Evolutionary conservation across 495 filamentous ascomycete genomes (phyloP), one percentile per base, ranked within the genome.

Genomic region (Neurospora sp.): DNA sequence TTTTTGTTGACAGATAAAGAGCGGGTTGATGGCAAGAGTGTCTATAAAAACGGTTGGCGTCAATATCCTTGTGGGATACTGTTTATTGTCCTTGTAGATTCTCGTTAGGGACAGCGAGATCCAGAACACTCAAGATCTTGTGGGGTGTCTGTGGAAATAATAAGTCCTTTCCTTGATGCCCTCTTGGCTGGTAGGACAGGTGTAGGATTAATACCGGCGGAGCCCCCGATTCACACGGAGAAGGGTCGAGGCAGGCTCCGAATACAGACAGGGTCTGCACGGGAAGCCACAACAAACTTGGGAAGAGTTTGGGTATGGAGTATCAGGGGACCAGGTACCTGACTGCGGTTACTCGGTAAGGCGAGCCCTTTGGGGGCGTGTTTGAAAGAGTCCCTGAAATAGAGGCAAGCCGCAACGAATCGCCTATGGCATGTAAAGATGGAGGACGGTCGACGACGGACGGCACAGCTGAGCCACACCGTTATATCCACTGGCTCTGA

Each of bases 171-270:
- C 78, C 79, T 78, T 79, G 82, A 80, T 76, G 79, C 81, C 83
- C 81, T 84, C 82, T 70, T 79, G 81, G 78, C 78, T 76, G 78
- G 82, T 82, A 83, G 82, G 82, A 83, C 81, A 82, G 80, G 83
- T 79, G 82, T 83, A 79, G 83, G 79, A 81, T 85, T 82, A 85
- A 84, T 86, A 85, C 84, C 84, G 83, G 81, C 78, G 77, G 78
- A 84, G 81, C 78, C 76, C 79, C 73, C 77, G 81, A 78, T 81
- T 80, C 77, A 81, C 79, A 80, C 81, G 83, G 84, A 85, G 81
- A 81, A 84, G 82, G 80, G 81, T 79, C 84, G 80, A 84, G 79
- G 82, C 79, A 82, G 81, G 81, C 82, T 84, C 83, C 82, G 82
- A 83, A 81, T 74, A 75, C 78, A 80, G 76, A 78, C 81, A 84